Base-by-base conservation (phyloP, 768 basidiomycete species). In the Chalciporus pseudorubinellus region DNA sequence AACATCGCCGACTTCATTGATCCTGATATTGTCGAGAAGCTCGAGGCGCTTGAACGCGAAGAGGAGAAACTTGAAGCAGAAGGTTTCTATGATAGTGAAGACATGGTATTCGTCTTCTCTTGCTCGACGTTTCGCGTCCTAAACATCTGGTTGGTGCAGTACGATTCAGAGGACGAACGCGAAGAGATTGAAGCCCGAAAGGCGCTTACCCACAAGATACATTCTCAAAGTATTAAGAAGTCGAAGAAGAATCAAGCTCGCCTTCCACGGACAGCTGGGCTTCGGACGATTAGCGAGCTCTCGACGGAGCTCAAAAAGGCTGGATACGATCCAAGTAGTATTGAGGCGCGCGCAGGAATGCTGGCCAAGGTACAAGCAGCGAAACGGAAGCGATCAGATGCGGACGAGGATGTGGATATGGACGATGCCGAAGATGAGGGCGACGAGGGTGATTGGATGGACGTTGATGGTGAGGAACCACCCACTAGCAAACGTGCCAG, bases 1-100 rank as follows among this genome's bases (percentile, higher is more conserved):
- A 99, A 99, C 74, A 74, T 98, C 46, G 95, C 95, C 20, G 97
- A 99, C 76, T 99, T 99, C 56, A 90, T 98, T 69, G 95, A 98
- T 70, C 89, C 93, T 19, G 97, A 99, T 64, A 98, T 99, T 54
- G 85, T 84, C 18, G 95, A 95, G 71, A 95, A 94, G 72, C 85
- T 99, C 42, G 95, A 98, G 64, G 95, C 93, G 12, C 83, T 99
- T 51, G 95, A 99, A 71, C 83, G 91, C 16, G 97, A 98, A 67
- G 97, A 99, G 70, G 95, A 95, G 70, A 83, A 81, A 59, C 80
- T 99, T n/a, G 78, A 92, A 67, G 87, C 85, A 1, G 92, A 98
- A 68, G 97, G 97, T 4, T 98, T 90, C 77, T 99, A 98, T 69
- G 91, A 92, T 31, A 82, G 77, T 47, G 95, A 93, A 33, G 89